Percentiles rank a stretch among this genome's conserved stretches.
phyloP scores from a whole-genome alignment of 140 eudicot genomes.

The Anethum foeniculum region DNA sequence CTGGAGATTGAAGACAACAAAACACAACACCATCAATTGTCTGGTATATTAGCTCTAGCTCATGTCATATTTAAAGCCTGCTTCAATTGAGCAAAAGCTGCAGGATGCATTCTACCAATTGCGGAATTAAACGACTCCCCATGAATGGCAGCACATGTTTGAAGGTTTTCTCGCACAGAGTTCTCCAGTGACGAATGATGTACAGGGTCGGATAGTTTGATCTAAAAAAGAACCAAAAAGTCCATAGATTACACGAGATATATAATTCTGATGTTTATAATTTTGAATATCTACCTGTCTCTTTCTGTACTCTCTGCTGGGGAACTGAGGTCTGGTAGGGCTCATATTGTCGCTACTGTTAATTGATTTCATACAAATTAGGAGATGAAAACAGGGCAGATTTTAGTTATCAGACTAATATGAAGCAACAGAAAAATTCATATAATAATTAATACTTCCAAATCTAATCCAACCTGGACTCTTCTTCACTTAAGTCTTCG shows the following conservation, averaged over 20 bases:
- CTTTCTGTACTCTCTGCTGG: conserved; percentile 78
- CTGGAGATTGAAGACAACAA: conserved; percentile 1
- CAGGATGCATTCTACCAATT: conserved; percentile 78
- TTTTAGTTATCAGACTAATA: background rate
- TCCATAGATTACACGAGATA: conserved; percentile 3
- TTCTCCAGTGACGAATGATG: conserved; percentile 73
- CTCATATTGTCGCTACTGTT: conserved; percentile 71
- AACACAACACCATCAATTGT: conserved; percentile 8
- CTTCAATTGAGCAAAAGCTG: conserved; percentile 79
- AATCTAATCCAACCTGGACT: conserved; percentile 59
- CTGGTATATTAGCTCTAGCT: background rate
- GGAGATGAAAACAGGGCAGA: background rate
- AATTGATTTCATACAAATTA: background rate
- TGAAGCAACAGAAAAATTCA: background rate
- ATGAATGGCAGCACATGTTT: conserved; percentile 81
- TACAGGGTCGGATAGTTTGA: conserved; percentile 75
- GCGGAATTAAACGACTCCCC: conserved; percentile 84
- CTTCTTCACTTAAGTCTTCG: conserved; percentile 83
- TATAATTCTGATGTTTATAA: background rate
- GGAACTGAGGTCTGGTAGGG: conserved; percentile 66
- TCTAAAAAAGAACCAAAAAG: conserved; percentile 31
- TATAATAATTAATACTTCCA: background rate
- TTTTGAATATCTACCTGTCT: conserved; percentile 55
- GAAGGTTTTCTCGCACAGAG: conserved; percentile 81
- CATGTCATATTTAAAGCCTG: conserved; percentile 83